Conservation (phyloP, 1,284 basidiomycete genomes). For the Rhodotorula sp. region DNA sequence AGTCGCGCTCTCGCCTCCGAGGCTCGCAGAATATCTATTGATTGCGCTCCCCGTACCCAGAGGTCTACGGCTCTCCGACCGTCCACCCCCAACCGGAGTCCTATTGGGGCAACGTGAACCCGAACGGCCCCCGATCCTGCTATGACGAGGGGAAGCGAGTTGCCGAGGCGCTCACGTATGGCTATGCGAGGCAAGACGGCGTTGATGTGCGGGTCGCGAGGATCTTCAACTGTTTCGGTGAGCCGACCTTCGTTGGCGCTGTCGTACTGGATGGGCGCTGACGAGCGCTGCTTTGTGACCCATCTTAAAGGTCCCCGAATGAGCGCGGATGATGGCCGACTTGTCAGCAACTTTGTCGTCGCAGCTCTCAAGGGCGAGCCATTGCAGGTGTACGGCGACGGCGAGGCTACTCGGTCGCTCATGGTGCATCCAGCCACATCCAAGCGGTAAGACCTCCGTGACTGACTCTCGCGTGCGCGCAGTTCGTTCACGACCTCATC, state of each 20-base stretch:
- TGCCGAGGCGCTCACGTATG: slow-evolving; percentile 76
- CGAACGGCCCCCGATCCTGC: slow-evolving; percentile 85
- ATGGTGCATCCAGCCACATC: slow-evolving; percentile 57
- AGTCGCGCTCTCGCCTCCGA: slow-evolving; percentile 28
- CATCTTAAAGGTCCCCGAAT: slow-evolving; percentile 54
- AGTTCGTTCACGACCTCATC: slow-evolving; percentile 63
- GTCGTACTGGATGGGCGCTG: neutral
- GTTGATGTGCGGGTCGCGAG: slow-evolving; percentile 94
- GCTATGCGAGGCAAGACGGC: slow-evolving; percentile 87
- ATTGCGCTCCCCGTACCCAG: slow-evolving; percentile 51
- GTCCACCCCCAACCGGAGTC: slow-evolving; percentile 79
- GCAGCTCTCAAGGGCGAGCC: slow-evolving; percentile 93
- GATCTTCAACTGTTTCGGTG: slow-evolving; percentile 78
- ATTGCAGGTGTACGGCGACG: slow-evolving; percentile 87
- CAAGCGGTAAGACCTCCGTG: neutral
- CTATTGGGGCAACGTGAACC: slow-evolving; percentile 90
- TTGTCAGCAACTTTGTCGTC: slow-evolving; percentile 97
- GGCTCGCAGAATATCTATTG: neutral
- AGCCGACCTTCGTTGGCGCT: slow-evolving; percentile 51
- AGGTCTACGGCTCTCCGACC: slow-evolving; percentile 82
- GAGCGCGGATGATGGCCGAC: slow-evolving; percentile 93
- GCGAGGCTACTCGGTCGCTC: slow-evolving; percentile 92
- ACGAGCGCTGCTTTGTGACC: neutral
- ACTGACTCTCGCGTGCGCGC: neutral
- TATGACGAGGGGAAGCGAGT: slow-evolving; percentile 76